phyloP scores from a whole-genome alignment of 768 basidiomycete species.

The Lactarius vividus region DNA sequence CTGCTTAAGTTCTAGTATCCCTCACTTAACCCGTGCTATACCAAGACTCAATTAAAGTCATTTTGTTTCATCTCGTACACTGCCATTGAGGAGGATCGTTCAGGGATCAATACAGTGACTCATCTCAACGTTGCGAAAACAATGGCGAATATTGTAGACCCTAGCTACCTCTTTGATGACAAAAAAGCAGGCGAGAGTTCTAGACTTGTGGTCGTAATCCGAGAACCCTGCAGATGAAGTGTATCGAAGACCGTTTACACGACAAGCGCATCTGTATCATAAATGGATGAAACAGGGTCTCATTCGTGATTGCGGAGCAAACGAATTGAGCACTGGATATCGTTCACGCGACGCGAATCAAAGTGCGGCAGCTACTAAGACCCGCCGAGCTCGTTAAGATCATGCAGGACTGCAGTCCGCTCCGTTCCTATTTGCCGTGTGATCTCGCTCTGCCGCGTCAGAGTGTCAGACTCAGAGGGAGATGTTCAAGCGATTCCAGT shows the following conservation, averaged over 20 bases:
- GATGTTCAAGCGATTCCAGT: slow-evolving; percentile 67
- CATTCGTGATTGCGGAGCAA: no score
- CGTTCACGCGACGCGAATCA: no score
- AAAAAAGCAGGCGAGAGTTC: not conserved
- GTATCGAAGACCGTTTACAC: not conserved
- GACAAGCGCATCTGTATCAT: not conserved
- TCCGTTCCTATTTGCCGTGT: slow-evolving; percentile 89
- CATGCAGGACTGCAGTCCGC: slow-evolving; percentile 53
- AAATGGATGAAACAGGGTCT: no score
- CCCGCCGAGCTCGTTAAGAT: slow-evolving; percentile 58
- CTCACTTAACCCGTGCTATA: no score
- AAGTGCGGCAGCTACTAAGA: slow-evolving; percentile 49
- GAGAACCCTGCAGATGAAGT: not conserved
- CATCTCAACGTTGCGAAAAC: no score
- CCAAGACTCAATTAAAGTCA: no score
- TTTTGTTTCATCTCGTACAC: no score
- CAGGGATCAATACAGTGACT: no score
- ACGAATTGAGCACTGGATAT: no score
- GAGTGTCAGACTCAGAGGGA: no score
- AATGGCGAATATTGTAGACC: not conserved
- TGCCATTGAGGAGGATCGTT: no score
- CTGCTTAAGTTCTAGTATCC: no score
- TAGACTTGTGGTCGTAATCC: not conserved
- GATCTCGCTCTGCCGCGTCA: slow-evolving; percentile 77
- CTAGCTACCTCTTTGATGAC: not conserved